phyloP scores from a whole-genome alignment of 2,329 filamentous ascomycete genomes.

The Dactylellina cionopaga region DNA sequence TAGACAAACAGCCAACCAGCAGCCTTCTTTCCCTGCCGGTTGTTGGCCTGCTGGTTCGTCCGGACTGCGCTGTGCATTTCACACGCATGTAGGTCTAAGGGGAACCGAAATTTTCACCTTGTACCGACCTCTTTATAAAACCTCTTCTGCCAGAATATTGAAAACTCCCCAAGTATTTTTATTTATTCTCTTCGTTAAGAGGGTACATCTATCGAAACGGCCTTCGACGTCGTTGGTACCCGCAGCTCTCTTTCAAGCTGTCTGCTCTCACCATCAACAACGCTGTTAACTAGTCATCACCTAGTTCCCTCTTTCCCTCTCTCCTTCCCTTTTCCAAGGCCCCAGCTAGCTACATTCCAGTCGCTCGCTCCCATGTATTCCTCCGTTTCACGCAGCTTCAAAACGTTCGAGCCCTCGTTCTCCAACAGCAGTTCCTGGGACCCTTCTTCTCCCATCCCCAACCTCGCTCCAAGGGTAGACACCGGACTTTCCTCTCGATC shows the following conservation, averaged over 20 bases:
- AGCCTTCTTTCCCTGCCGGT: background rate
- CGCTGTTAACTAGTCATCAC: too few relatives aligned
- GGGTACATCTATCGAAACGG: too few relatives aligned
- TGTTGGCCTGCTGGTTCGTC: background rate
- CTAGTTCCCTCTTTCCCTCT: too few relatives aligned
- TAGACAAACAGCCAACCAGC: conserved; percentile 28
- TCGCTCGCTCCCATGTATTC: conserved; percentile 22
- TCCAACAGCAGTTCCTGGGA: conserved; percentile 22
- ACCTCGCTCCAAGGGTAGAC: conserved; percentile 27
- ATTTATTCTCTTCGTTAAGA: background rate
- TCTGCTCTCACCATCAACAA: too few relatives aligned
- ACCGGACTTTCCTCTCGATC: conserved; percentile 23
- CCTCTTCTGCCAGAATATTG: background rate
- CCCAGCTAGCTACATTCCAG: conserved; percentile 21
- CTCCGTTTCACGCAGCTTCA: conserved; percentile 28
- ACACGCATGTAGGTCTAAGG: conserved; percentile 20
- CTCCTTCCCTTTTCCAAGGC: background rate
- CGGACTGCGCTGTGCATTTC: too few relatives aligned
- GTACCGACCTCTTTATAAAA: background rate
- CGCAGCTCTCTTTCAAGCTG: background rate
- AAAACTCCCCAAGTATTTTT: too few relatives aligned
- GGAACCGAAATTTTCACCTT: conserved; percentile 26
- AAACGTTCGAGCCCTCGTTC: conserved; percentile 36
- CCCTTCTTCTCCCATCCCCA: conserved; percentile 35
- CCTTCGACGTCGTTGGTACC: background rate